Conservation (phyloP, 768 basidiomycete species). For the Lentinula lateritia region DNA sequence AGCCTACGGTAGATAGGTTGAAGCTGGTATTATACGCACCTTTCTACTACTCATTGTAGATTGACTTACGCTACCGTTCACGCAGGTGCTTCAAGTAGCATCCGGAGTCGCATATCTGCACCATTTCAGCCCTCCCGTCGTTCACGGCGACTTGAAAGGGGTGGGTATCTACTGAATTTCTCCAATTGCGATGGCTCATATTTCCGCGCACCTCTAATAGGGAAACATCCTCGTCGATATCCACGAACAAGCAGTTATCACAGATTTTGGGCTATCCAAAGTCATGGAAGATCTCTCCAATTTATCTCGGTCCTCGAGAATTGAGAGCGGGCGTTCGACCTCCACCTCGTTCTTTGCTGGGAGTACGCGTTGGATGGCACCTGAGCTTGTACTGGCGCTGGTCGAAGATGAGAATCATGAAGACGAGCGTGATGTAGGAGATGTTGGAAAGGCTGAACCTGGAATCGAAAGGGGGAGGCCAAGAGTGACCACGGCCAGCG, state of each 20-base stretch:
- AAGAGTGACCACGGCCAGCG: slow-evolving; percentile 44
- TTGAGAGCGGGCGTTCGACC: slow-evolving; percentile 24
- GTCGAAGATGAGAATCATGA: slow-evolving; percentile 41
- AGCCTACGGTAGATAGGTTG: slow-evolving; percentile 36
- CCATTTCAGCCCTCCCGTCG: slow-evolving; percentile 43
- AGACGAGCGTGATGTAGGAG: too few species aligned
- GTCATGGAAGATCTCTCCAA: slow-evolving; percentile 48
- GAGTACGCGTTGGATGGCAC: slow-evolving; percentile 52
- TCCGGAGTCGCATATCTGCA: slow-evolving; percentile 56
- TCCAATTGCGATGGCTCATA: not conserved
- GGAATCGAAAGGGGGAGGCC: slow-evolving; percentile 15
- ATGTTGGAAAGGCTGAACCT: too few species aligned
- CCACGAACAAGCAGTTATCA: slow-evolving; percentile 46
- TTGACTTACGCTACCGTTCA: not conserved
- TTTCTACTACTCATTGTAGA: not conserved
- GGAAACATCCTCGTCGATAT: slow-evolving; percentile 54
- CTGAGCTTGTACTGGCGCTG: slow-evolving; percentile 47
- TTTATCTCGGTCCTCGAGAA: slow-evolving; percentile 23
- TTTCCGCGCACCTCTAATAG: slow-evolving; percentile 20
- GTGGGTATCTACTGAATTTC: slow-evolving; percentile 24
- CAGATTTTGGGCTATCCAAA: slow-evolving; percentile 58
- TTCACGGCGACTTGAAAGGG: slow-evolving; percentile 35
- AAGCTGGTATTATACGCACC: slow-evolving; percentile 33
- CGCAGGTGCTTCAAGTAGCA: slow-evolving; percentile 48
- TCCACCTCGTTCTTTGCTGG: slow-evolving; percentile 41